Percentiles rank a stretch among this genome's conserved stretches.
Conservation (phyloP, 257 asterid genomes). For the Salvia splendens region DNA sequence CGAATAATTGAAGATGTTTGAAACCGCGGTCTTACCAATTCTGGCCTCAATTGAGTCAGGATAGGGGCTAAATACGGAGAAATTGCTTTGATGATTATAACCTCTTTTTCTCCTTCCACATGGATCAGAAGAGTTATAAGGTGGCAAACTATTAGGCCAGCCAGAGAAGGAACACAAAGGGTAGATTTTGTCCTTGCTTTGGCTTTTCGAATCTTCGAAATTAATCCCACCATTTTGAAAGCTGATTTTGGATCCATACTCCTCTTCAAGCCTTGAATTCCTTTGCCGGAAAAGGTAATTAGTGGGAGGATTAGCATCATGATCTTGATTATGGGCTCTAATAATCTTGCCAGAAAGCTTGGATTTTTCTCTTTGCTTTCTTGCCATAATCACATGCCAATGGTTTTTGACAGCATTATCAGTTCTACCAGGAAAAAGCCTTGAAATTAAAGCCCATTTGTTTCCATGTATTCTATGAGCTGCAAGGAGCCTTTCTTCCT, state of each 20-base stretch:
- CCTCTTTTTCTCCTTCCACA: conserved; percentile 27
- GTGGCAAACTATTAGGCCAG: conserved; percentile 38
- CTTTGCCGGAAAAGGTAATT: too few relatives aligned
- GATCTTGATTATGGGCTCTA: conserved; percentile 35
- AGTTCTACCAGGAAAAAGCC: conserved; percentile 92
- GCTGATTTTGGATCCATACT: conserved; percentile 50
- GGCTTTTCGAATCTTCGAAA: conserved; percentile 42
- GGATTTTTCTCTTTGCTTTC: conserved; percentile 81
- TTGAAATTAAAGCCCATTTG: conserved; percentile 87
- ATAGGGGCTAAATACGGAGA: conserved; percentile 41
- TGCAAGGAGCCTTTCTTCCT: conserved; percentile 76
- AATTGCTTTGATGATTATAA: conserved; percentile 30
- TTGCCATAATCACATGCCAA: conserved; percentile 96
- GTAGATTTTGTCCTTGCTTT: conserved; percentile 45
- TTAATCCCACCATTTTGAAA: conserved; percentile 39
- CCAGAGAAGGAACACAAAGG: conserved; percentile 49
- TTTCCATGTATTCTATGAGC: conserved; percentile 88
- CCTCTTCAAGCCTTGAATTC: conserved; percentile 32
- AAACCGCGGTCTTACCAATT: conserved; percentile 19
- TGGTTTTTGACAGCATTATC: conserved; percentile 96
- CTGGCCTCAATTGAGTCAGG: conserved; percentile 30
- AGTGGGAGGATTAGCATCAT: background rate
- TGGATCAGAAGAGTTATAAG: background rate
- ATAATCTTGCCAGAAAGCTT: conserved; percentile 48
- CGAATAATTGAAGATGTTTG: conserved; percentile 36